These are phyloP conservation scores for Colletotrichum tamarilloi DNA, from an alignment of 2,329 filamentous ascomycete species.

Conservation along the genomic window DNA sequence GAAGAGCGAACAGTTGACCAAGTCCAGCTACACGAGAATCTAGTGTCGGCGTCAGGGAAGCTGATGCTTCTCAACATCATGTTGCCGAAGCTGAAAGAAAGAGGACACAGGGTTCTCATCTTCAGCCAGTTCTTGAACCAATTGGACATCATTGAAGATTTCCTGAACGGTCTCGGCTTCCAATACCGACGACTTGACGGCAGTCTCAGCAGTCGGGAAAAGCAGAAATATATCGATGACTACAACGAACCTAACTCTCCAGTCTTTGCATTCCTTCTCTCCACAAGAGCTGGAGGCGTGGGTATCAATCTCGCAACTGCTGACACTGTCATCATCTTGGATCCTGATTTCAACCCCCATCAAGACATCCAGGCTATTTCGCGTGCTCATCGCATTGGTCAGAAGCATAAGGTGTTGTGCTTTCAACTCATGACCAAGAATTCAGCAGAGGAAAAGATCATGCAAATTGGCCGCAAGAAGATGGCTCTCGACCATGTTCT, in stretches of 20 bases:
- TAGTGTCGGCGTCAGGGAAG: conserved; percentile 93
- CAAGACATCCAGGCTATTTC: conserved; percentile 97
- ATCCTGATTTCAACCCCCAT: conserved; percentile 97
- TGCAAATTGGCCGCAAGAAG: conserved; percentile 95
- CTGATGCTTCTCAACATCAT: conserved; percentile 85
- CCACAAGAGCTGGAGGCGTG: conserved; percentile 93
- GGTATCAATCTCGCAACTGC: conserved; percentile 98
- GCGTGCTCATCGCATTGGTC: conserved; percentile 94
- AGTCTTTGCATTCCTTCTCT: conserved; percentile 91
- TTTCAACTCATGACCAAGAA: conserved; percentile 93
- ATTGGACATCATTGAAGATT: conserved; percentile 92
- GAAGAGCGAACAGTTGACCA: conserved; percentile 80
- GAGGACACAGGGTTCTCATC: conserved; percentile 90
- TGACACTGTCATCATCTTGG: conserved; percentile 97
- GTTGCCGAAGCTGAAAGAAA: conserved; percentile 85
- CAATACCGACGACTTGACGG: conserved; percentile 87
- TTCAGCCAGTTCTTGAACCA: conserved; percentile 96
- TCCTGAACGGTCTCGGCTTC: conserved; percentile 80
- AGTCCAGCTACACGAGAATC: conserved; percentile 76
- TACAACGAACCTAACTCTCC: conserved; percentile 88
- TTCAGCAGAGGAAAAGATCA: conserved; percentile 93
- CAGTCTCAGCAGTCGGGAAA: conserved; percentile 81
- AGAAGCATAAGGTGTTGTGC: conserved; percentile 94
- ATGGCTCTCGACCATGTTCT: conserved; percentile 95
- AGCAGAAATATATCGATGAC: conserved; percentile 93